Conservation (phyloP, 2,329 filamentous ascomycete genomes). For the Alternaria tenuissima region DNA sequence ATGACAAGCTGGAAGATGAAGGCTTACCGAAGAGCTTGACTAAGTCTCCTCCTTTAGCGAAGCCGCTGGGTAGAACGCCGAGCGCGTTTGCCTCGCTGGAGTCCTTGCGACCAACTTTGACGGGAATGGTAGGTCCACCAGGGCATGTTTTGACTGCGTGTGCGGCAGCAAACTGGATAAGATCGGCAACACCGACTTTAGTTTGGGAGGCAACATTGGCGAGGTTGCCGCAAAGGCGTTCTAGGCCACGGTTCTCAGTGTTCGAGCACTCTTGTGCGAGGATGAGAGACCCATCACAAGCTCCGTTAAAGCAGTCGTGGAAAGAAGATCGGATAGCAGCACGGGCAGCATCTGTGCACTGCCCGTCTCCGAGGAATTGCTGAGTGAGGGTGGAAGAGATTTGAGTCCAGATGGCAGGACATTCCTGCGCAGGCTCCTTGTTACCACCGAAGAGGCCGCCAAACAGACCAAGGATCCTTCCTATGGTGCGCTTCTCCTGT, state of each 20-base stretch:
- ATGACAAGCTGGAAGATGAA: background rate
- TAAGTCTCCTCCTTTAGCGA: slow-evolving; percentile 25
- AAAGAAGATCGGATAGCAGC: slow-evolving; percentile 47
- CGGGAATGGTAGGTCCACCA: slow-evolving; percentile 43
- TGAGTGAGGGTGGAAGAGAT: slow-evolving; percentile 44
- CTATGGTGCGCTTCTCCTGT: slow-evolving; percentile 27
- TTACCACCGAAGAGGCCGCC: slow-evolving; percentile 11
- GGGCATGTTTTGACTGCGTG: slow-evolving; percentile 50
- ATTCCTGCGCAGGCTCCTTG: slow-evolving; percentile 20
- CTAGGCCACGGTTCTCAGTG: slow-evolving; percentile 55
- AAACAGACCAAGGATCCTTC: slow-evolving; percentile 16
- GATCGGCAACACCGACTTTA: slow-evolving; percentile 44
- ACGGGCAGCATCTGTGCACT: slow-evolving; percentile 49
- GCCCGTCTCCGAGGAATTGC: slow-evolving; percentile 44
- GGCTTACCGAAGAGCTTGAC: slow-evolving; percentile 42
- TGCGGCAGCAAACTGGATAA: slow-evolving; percentile 51
- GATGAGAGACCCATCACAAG: slow-evolving; percentile 49
- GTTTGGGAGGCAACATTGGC: slow-evolving; percentile 53
- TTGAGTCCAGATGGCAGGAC: slow-evolving; percentile 44
- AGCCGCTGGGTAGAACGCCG: slow-evolving; percentile 35
- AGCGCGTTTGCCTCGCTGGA: slow-evolving; percentile 31
- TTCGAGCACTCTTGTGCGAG: slow-evolving; percentile 48
- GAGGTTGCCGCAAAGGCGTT: slow-evolving; percentile 53
- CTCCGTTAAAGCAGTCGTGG: slow-evolving; percentile 50
- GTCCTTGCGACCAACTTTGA: slow-evolving; percentile 47